Evolutionary conservation across 176 grass and related monocot genomes (phyloP).

Genomic region (Oryza coarctata): DNA sequence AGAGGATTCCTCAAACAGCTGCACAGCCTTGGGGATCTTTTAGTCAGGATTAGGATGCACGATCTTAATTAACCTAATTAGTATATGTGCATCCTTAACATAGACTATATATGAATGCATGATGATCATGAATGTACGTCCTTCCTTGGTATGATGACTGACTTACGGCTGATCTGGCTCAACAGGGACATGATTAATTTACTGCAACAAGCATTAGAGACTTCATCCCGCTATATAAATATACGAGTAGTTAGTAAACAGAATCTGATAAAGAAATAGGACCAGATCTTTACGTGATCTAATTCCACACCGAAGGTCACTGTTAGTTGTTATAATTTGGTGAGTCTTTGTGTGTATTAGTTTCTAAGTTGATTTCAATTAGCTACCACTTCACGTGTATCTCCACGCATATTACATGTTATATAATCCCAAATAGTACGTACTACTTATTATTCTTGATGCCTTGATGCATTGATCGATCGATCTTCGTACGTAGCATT

Average conservation of each 20-base stretch:
- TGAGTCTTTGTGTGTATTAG: slow-evolving; percentile 23
- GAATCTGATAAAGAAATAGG: slow-evolving; percentile 42
- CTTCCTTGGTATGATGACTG: slow-evolving; percentile 31
- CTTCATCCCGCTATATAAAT: neutral
- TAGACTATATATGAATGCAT: neutral
- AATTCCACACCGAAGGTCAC: slow-evolving; percentile 35
- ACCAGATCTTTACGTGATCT: slow-evolving; percentile 45
- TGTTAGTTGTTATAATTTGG: slow-evolving; percentile 40
- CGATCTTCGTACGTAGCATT: neutral
- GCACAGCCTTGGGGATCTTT: neutral
- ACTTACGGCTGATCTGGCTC: slow-evolving; percentile 4
- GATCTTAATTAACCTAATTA: slow-evolving; percentile 32
- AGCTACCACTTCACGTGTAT: slow-evolving; percentile 10
- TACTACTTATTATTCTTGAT: neutral
- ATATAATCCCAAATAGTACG: slow-evolving; percentile 18
- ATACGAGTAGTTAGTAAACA: slow-evolving; percentile 40
- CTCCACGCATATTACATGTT: slow-evolving; percentile 3
- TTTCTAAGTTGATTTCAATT: slow-evolving; percentile 23
- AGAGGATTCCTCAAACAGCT: slow-evolving; percentile 26
- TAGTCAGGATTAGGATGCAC: slow-evolving; percentile 2
- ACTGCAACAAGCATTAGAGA: neutral
- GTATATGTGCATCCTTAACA: slow-evolving; percentile 20
- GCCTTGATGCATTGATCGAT: neutral
- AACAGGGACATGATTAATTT: slow-evolving; percentile 19
- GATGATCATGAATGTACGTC: neutral